Percentiles rank a stretch among this genome's conserved stretches.
These are phyloP conservation scores for Linderniella brevidens DNA, from an alignment of 257 asterid genomes.

Conservation along the genomic window DNA sequence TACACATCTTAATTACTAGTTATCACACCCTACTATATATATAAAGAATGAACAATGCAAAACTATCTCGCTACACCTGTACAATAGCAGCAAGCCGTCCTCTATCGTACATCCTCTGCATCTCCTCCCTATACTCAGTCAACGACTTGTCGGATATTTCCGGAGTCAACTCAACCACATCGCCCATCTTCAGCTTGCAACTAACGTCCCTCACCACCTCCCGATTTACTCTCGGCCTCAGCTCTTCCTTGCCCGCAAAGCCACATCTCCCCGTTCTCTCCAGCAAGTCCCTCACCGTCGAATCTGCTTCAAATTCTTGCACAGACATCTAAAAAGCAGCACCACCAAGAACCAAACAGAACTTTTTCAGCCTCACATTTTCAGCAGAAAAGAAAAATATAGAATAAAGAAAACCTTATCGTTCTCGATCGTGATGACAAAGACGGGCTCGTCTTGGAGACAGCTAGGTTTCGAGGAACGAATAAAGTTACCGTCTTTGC, in stretches of 20 bases:
- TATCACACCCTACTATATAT: too few relatives aligned
- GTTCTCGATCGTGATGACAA: conserved; percentile 66
- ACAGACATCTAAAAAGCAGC: conserved; percentile 96
- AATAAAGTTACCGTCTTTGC: conserved; percentile 57
- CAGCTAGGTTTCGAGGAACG: conserved; percentile 65
- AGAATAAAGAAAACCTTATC: conserved; percentile 56
- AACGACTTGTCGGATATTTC: conserved; percentile 72
- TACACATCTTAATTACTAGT: too few relatives aligned
- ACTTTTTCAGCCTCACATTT: too few relatives aligned
- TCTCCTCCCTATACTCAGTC: conserved; percentile 70
- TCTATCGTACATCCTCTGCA: conserved; percentile 75
- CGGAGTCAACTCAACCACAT: conserved; percentile 79
- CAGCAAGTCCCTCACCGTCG: conserved; percentile 60
- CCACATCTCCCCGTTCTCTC: conserved; percentile 48
- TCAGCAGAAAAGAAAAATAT: not conserved
- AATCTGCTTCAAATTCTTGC: conserved; percentile 64
- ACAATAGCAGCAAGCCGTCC: too few relatives aligned
- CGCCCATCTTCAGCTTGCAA: conserved; percentile 85
- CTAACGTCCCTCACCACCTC: conserved; percentile 46
- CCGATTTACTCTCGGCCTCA: conserved; percentile 69
- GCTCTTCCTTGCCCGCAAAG: conserved; percentile 64
- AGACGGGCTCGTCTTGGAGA: conserved; percentile 70
- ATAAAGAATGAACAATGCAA: too few relatives aligned
- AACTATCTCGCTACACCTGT: too few relatives aligned
- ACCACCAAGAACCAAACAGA: too few relatives aligned